These are phyloP conservation scores for Ophiorrhiza pumila DNA, from an alignment of 257 asterid species.

Conservation along the genomic window DNA sequence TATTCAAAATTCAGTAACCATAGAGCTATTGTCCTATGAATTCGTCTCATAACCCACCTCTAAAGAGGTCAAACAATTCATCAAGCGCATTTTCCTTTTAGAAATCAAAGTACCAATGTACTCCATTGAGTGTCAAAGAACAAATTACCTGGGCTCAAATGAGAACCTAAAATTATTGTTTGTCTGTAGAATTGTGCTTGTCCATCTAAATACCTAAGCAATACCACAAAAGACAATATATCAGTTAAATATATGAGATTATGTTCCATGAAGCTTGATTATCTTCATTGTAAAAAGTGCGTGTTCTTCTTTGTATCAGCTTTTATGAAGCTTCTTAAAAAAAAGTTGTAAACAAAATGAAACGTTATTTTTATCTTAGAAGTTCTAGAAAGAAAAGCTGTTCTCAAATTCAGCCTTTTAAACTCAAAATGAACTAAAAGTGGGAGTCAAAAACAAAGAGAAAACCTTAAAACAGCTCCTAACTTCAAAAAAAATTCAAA, in stretches of 20 bases:
- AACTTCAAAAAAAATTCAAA: neutral
- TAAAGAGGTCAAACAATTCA: neutral
- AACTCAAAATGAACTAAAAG: neutral
- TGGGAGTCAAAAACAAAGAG: neutral
- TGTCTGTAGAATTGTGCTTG: conserved; percentile 91
- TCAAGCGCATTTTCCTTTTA: neutral
- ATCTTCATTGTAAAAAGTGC: neutral
- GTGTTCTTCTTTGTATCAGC: neutral
- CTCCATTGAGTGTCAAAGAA: neutral
- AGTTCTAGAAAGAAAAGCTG: neutral
- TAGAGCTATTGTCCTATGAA: neutral
- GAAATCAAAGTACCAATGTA: conserved; percentile 2
- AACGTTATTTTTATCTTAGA: too few relatives aligned
- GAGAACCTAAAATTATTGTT: conserved; percentile 76
- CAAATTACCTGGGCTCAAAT: conserved; percentile 72
- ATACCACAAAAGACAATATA: neutral
- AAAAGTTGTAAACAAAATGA: neutral
- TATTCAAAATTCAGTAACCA: neutral
- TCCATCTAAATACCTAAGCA: conserved; percentile 74
- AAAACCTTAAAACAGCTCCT: neutral
- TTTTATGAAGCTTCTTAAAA: neutral
- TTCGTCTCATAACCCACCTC: neutral
- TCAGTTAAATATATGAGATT: neutral
- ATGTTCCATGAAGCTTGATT: neutral
- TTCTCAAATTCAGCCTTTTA: neutral